Evolutionary conservation across 805 yeast species (phyloP).

Genomic region (Ogataea henricii): DNA sequence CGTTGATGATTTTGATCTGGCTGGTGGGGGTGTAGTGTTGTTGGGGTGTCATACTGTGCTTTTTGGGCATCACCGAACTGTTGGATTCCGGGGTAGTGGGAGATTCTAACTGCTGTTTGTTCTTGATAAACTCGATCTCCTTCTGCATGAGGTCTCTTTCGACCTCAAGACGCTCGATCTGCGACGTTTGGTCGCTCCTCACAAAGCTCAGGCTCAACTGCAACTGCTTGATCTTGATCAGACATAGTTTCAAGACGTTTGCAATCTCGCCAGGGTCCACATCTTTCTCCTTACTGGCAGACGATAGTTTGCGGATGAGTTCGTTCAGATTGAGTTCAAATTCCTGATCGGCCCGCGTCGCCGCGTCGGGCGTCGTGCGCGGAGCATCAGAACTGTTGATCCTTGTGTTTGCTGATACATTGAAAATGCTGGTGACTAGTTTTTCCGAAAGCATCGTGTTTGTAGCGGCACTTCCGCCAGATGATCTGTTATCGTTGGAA

Average conservation of each 20-base stretch:
- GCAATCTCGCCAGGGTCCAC: conserved; percentile 12
- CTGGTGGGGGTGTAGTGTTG: conserved; percentile 12
- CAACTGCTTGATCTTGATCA: conserved; percentile 23
- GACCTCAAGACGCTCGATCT: conserved; percentile 26
- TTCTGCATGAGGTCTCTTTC: conserved; percentile 28
- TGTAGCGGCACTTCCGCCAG: background rate
- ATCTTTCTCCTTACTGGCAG: background rate
- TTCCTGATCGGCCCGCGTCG: background rate
- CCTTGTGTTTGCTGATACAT: conserved; percentile 12
- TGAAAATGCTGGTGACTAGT: conserved; percentile 6
- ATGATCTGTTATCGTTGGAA: background rate
- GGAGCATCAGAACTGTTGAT: conserved; percentile 23
- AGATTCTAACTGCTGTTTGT: conserved; percentile 8
- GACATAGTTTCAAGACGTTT: conserved; percentile 18
- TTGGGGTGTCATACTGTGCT: conserved; percentile 13
- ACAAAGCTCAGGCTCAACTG: conserved; percentile 19
- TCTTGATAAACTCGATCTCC: conserved; percentile 28
- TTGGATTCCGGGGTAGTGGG: background rate
- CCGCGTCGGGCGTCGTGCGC: background rate
- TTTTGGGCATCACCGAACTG: conserved; percentile 13
- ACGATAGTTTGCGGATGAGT: conserved; percentile 14
- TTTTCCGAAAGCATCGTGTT: conserved; percentile 1
- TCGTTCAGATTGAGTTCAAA: conserved; percentile 21
- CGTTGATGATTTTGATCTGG: conserved; percentile 19
- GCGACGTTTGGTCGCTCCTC: conserved; percentile 20